A percentile compares a stretch with the other conserved stretches of the same genome.
Conservation (phyloP, 768 basidiomycete genomes). For the Leccinellum albellum region DNA sequence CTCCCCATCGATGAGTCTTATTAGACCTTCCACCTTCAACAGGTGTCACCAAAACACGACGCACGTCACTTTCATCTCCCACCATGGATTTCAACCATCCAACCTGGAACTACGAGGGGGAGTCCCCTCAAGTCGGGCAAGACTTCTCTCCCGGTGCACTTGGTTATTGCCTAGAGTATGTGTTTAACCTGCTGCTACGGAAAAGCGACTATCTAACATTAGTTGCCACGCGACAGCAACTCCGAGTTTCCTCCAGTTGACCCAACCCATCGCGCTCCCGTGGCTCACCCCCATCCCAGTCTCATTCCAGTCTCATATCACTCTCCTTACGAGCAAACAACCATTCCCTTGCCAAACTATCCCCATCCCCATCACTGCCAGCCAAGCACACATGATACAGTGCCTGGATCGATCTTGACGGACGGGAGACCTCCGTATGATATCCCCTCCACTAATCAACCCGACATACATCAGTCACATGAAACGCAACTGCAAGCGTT, state of each 20-base stretch:
- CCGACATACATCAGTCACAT: background rate
- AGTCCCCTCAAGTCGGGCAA: background rate
- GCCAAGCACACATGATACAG: background rate
- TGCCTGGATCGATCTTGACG: background rate
- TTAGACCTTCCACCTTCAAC: background rate
- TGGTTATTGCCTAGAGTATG: conserved; percentile 3
- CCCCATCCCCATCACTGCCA: background rate
- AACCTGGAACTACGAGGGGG: background rate
- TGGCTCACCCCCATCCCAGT: background rate
- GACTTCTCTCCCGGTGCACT: background rate
- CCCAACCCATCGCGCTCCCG: background rate
- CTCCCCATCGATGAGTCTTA: background rate
- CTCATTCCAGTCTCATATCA: background rate
- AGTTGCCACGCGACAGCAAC: background rate
- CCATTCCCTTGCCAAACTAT: background rate
- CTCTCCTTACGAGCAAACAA: background rate
- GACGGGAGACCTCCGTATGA: background rate
- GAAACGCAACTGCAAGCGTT: background rate
- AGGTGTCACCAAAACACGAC: background rate
- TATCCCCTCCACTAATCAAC: background rate
- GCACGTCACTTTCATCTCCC: background rate
- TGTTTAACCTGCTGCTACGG: background rate
- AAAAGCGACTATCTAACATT: background rate
- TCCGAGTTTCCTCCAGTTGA: background rate
- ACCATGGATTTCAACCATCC: no score